Evolutionary conservation across 495 filamentous ascomycete species (phyloP).

Genomic region (Talaromyces ruber): DNA sequence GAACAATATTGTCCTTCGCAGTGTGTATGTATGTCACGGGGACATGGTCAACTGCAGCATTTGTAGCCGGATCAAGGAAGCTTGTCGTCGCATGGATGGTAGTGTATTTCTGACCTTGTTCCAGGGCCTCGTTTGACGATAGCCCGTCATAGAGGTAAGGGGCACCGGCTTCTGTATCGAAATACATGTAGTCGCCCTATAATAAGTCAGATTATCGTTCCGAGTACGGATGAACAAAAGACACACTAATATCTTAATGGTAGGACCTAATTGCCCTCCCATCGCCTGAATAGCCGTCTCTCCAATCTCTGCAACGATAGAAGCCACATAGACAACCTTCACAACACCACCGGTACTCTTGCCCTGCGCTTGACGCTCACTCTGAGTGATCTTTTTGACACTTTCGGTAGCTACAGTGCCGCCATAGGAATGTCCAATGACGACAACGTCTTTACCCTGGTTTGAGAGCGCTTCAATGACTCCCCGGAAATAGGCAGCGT

Average conservation of each 20-base stretch:
- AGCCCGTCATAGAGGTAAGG: neutral
- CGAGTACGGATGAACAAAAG: neutral
- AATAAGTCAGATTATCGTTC: neutral
- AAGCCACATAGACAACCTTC: constrained; percentile 29
- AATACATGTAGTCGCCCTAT: constrained; percentile 17
- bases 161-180: constrained; percentile 9
- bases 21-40: constrained; percentile 3
- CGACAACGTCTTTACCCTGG: constrained; percentile 34
- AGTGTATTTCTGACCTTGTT: neutral
- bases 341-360: constrained; percentile 27
- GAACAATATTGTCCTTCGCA: neutral
- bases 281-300: constrained; percentile 17
- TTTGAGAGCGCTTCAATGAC: constrained; percentile 19
- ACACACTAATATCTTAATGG: constrained; percentile 22
- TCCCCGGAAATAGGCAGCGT: constrained; percentile 20
- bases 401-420: constrained; percentile 35
- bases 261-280: constrained; percentile 18
- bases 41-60: constrained; percentile 1
- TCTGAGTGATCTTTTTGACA: constrained; percentile 29
- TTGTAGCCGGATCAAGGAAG: neutral
- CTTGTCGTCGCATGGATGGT: neutral
- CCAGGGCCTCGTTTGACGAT: neutral
- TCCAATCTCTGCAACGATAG: constrained; percentile 24
- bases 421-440: constrained; percentile 44
- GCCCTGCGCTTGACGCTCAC: constrained; percentile 18